Base-by-base conservation (phyloP, 192 early-diverging fungal genomes). In the Rhizophagus sp. region DNA sequence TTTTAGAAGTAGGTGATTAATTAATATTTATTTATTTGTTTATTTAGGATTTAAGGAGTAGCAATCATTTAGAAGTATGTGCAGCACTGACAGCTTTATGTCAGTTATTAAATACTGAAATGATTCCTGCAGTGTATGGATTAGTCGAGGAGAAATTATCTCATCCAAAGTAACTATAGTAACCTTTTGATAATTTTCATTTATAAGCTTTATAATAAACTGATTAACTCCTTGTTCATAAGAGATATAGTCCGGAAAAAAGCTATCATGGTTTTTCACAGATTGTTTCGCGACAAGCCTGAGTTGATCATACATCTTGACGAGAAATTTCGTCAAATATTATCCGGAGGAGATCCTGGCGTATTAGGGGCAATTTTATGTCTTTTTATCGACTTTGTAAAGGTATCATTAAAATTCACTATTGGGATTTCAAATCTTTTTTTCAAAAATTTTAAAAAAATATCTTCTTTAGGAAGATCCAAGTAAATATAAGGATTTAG, bases 201-300 rank as follows among this genome's bases (percentile, higher is more conserved):
- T 75, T 73, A 25, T 25, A 25, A 22, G 12, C 30, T 47, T n/a
- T 25, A 27, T 11, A 39, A 52, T 70, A 36, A 39, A 25, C n/a
- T 41, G 12, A 73, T 44, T 24, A 24, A 44, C 19, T 44, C 19
- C 5, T 49, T 73, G 6, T 30, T 75, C 50, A 47, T 52, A 27
- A 86, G 89, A 62, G 85, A 90, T 73, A 82, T 84, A 13, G 87
- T 90, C 52, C 81, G 87, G 27, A 90, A 86, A 78, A 84, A 88
- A 68, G 86, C 87, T 11, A 63, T 88, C 19, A 74, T 86, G 67
- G 87, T 87, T 6, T 62, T 86, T 7, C 83, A 83, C 22, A 81
- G 73, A 34, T 83, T 88, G 66, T 87, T 84, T 80, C 74, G 69
- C 9, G 80, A 57, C 30, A 77, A 83, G n/a, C 75, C 83, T 41